These are phyloP conservation scores for Verticillium nonalfalfae DNA, from an alignment of 2,329 filamentous ascomycete species.

Conservation along the genomic window DNA sequence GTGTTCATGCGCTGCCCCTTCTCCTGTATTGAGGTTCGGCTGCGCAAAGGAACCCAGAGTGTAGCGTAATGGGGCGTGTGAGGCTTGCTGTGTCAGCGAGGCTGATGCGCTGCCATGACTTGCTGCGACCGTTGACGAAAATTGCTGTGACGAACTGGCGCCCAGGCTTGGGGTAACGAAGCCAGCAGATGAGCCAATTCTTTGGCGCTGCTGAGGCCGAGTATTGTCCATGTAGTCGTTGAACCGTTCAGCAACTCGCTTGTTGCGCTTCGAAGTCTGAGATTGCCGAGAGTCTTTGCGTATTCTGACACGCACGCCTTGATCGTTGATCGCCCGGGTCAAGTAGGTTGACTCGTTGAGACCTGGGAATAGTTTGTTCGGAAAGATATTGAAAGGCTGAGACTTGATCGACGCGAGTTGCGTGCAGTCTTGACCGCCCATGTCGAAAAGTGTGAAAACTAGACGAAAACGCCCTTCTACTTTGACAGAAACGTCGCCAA, in stretches of 20 bases:
- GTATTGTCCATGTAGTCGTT: not conserved
- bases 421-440: slow-evolving; percentile 17
- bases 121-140: not conserved
- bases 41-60: not conserved
- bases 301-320: slow-evolving; percentile 75
- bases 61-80: not conserved
- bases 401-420: slow-evolving; percentile 39
- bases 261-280: slow-evolving; percentile 41
- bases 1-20: not conserved
- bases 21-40: not conserved
- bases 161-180: not conserved
- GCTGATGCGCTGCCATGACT: not conserved
- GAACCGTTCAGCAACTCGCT: not conserved
- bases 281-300: slow-evolving; percentile 67
- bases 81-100: not conserved
- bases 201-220: not conserved
- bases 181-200: not conserved
- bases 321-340: slow-evolving; percentile 77
- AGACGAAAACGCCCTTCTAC: slow-evolving; percentile 66
- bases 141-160: not conserved
- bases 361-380: slow-evolving; percentile 67
- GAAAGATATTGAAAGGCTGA: slow-evolving; percentile 59
- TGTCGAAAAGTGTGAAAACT: slow-evolving; percentile 70
- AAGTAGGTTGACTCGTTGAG: slow-evolving; percentile 77
- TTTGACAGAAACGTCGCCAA: slow-evolving; percentile 78